Base-by-base conservation (phyloP, 2,329 filamentous ascomycete species). In the Aurifilum marmelostoma region DNA sequence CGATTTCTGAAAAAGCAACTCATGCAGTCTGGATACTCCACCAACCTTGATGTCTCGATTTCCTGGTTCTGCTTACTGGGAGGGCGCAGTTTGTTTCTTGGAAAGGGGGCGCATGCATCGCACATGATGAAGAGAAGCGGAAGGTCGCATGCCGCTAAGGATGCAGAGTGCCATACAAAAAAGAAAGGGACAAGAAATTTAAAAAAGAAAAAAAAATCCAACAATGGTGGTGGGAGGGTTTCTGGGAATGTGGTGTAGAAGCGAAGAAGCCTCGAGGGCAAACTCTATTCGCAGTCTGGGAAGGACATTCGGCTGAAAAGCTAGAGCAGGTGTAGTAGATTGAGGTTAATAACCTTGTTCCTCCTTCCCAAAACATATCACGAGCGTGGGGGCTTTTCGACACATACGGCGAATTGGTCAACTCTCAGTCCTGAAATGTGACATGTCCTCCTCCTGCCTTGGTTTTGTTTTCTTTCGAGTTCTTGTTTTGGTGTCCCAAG, bases 131-230 rank as follows among this genome's bases (percentile, higher is more conserved):
- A n/a, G n/a, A 37, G 16, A 59, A 34, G 56, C 56, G 56, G 56
- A 59, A 59, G 56, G 56, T 59, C 16, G 37, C 29, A 37, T 59
- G 32, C 29, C 56, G 56, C 56, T n/a, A 59, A 37, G 56, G 16
- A 21, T 59, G 54, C 18, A 37, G 18, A 37, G 29, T n/a, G 11
- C 21, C 29, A 18, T n/a, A 21, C 29, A 3, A 34, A 4, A 8
- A 34, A 34, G 34, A 34, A 34, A 34, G 8, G 34, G 8, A 34
- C 4, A 34, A 34, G 8, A 34, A 8, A 34, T 4, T 8, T 8
- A 34, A 34, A 34, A 34, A 34, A 34, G 34, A 34, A 34, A 34
- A 4, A 8, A n/a, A 34, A 32, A 32, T n/a, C n/a, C 9, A 16
- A 34, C 18, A 6, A 59, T 18, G 16, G 14, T 29, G 5, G 6